phyloP scores from a whole-genome alignment of 768 basidiomycete species.

The Rubroboletus pulcherrimus region DNA sequence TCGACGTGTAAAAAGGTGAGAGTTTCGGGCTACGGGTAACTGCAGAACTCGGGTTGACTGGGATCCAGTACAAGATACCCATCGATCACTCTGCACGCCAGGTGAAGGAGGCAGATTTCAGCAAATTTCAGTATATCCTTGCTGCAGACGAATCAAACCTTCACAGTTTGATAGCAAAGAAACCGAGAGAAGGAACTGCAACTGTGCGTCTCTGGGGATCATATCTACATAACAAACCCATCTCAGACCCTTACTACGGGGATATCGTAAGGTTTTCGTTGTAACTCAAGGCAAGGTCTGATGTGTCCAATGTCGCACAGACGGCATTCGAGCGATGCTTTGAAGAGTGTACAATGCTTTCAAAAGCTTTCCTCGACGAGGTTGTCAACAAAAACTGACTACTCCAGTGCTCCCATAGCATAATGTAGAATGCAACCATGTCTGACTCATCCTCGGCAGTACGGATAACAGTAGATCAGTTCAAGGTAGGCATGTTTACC shows the following conservation, averaged over 20 bases:
- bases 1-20: constrained; percentile 66
- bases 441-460: neutral
- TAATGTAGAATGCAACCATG: constrained; percentile 9
- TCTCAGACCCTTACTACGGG: constrained; percentile 85
- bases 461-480: constrained; percentile 20
- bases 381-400: constrained; percentile 37
- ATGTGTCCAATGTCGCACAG: constrained; percentile 31
- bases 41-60: neutral
- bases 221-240: constrained; percentile 64
- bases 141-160: constrained; percentile 81
- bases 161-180: constrained; percentile 51
- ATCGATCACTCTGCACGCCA: constrained; percentile 70
- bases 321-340: constrained; percentile 75
- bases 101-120: constrained; percentile 63
- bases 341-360: constrained; percentile 68
- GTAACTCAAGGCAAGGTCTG: neutral
- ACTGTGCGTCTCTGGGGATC: constrained; percentile 77
- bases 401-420: neutral
- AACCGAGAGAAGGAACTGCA: constrained; percentile 54
- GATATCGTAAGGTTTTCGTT: constrained; percentile 44
- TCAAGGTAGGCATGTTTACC: constrained; percentile 81
- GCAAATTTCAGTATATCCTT: constrained; percentile 76
- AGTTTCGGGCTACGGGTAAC: neutral
- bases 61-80: constrained; percentile 62
- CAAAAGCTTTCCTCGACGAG: constrained; percentile 76